Conservation (phyloP, 306 rosid genomes). For the Vigna trinervia region DNA sequence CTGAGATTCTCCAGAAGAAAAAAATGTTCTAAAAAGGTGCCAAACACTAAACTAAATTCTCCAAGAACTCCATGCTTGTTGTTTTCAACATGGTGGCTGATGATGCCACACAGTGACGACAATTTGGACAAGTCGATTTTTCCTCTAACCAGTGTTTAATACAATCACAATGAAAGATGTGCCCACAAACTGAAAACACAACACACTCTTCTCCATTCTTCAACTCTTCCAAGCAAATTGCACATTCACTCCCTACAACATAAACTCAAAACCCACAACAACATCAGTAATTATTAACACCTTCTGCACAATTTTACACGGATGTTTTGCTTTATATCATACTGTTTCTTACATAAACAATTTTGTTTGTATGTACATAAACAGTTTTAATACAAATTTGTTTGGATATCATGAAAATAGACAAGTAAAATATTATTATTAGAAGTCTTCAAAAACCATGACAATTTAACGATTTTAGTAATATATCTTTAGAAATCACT, state of each 20-base stretch:
- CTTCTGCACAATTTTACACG: too few relatives aligned
- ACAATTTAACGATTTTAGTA: too few relatives aligned
- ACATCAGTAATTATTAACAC: too few relatives aligned
- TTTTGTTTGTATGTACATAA: too few relatives aligned
- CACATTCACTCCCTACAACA: conserved; percentile 44
- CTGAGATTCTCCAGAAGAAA: not conserved
- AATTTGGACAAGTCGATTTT: conserved; percentile 62
- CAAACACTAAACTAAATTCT: not conserved
- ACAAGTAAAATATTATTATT: too few relatives aligned
- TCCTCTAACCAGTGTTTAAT: conserved; percentile 55
- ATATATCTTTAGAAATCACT: too few relatives aligned
- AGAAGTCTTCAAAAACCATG: too few relatives aligned
- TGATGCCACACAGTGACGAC: conserved; percentile 48
- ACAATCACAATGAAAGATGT: conserved; percentile 58
- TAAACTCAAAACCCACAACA: too few relatives aligned
- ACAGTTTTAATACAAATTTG: too few relatives aligned
- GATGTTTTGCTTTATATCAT: too few relatives aligned
- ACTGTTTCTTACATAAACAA: too few relatives aligned
- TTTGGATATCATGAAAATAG: too few relatives aligned
- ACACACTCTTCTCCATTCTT: conserved; percentile 53
- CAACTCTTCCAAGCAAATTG: conserved; percentile 63
- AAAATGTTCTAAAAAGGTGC: not conserved
- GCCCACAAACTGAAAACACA: conserved; percentile 56
- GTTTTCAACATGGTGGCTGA: not conserved
- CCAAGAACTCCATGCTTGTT: not conserved